Percentiles rank a stretch among this genome's conserved stretches.
These are phyloP conservation scores for Polymyxa betae DNA, from an alignment of 208 protist genomes.

Conservation along the genomic window DNA sequence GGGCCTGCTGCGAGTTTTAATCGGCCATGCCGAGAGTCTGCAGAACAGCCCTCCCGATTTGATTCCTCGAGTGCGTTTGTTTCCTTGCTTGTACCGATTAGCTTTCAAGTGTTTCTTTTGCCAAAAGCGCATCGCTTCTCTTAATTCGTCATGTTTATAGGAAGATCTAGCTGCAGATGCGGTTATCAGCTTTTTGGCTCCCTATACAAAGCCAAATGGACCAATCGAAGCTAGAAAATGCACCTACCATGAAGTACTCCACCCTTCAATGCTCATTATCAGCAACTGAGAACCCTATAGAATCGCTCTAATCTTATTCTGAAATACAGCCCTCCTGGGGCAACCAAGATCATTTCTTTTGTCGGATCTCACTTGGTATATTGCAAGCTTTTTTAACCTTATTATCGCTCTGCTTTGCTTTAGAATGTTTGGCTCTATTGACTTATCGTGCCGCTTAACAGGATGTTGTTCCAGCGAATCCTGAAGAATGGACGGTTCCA, in stretches of 20 bases:
- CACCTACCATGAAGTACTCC: background rate
- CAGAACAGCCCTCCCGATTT: conserved; percentile 62
- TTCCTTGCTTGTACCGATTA: too few species aligned
- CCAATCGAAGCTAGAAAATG: background rate
- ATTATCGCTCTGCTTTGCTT: too few species aligned
- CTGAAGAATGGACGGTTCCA: conserved; percentile 66
- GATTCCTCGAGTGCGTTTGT: too few species aligned
- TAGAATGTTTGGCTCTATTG: too few species aligned
- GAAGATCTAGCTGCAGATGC: conserved; percentile 60
- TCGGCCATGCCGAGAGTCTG: conserved; percentile 29
- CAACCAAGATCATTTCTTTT: conserved; percentile 69
- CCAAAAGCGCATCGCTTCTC: too few species aligned
- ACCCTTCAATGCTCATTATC: too few species aligned
- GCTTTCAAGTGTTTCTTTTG: too few species aligned
- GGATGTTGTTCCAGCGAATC: conserved; percentile 73
- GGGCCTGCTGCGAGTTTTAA: background rate
- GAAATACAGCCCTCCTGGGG: conserved; percentile 8
- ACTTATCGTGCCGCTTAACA: too few species aligned
- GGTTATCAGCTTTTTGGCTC: conserved; percentile 56
- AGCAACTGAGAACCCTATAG: too few species aligned
- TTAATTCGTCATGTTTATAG: too few species aligned
- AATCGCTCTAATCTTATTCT: conserved; percentile 13
- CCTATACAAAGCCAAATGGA: conserved; percentile 46
- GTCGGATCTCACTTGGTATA: conserved; percentile 72
- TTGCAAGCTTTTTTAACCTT: too few species aligned